Conservation (phyloP, 352 stramenopile species). For the Elongisporangium anandrum region DNA sequence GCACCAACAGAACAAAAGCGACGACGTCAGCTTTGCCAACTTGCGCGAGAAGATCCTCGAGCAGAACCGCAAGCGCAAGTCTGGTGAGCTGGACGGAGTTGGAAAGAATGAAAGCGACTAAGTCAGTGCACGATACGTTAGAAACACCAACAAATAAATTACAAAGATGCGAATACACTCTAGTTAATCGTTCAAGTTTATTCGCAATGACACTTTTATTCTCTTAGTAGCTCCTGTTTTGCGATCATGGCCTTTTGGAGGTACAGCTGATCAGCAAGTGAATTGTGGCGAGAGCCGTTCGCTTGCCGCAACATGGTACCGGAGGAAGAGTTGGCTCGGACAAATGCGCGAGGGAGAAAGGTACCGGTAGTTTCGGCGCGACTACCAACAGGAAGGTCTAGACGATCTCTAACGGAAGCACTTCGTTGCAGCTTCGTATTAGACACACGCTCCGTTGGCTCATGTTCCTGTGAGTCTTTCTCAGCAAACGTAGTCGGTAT, state of each 20-base stretch:
- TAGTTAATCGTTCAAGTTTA: no score
- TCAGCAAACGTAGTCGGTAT: neutral
- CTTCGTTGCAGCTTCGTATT: neutral
- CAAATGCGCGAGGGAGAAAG: neutral
- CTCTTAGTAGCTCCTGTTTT: neutral
- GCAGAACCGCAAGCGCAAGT: constrained; percentile 59
- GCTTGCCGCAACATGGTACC: neutral
- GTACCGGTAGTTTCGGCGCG: neutral
- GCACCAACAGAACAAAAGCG: constrained; percentile 13
- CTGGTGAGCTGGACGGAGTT: constrained; percentile 20
- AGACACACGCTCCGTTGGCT: neutral
- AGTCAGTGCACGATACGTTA: neutral
- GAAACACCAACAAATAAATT: neutral
- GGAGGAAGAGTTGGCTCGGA: neutral
- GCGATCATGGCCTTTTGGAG: neutral
- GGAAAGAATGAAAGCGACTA: constrained; percentile 3
- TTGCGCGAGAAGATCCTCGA: constrained; percentile 59
- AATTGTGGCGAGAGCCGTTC: neutral
- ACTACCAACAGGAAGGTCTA: neutral
- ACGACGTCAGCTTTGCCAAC: constrained; percentile 63
- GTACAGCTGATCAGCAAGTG: neutral
- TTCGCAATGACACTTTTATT: neutral
- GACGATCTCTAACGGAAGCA: neutral
- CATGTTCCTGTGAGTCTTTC: neutral
- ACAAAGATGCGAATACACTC: neutral